Evolutionary conservation across 345 rosid species (phyloP).

Genomic region (Eucalyptus melliodora): DNA sequence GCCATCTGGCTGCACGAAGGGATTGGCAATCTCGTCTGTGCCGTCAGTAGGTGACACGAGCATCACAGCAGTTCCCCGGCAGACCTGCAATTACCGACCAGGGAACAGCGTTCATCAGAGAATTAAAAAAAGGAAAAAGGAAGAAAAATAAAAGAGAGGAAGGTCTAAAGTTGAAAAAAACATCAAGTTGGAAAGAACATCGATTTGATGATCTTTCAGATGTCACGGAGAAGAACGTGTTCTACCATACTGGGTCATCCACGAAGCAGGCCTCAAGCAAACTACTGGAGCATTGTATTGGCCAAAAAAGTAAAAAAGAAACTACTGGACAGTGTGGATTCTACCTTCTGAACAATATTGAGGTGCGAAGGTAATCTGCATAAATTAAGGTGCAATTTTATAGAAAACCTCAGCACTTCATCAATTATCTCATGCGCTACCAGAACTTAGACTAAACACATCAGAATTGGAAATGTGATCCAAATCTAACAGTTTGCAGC

Average conservation of each 20-base stretch:
- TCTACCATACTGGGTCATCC: background rate
- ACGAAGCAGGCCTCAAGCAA: background rate
- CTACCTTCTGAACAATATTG: background rate
- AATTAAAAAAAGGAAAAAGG: background rate
- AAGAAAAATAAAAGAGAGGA: background rate
- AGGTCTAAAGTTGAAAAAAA: background rate
- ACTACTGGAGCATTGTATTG: background rate
- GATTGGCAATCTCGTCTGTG: slow-evolving; percentile 96
- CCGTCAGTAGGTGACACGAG: slow-evolving; percentile 98
- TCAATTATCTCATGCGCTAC: background rate
- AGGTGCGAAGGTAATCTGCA: background rate
- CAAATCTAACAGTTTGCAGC: background rate
- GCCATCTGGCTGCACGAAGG: slow-evolving; percentile 82
- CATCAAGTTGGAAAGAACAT: background rate
- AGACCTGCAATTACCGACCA: slow-evolving; percentile 41
- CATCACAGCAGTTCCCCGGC: slow-evolving; percentile 99
- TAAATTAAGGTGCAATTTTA: background rate
- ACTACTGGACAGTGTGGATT: background rate
- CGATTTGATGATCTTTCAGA: background rate
- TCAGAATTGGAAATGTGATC: background rate
- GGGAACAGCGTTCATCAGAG: background rate
- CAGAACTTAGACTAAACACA: background rate
- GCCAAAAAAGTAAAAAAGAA: background rate
- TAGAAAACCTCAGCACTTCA: background rate
- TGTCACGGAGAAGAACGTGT: background rate